These are phyloP conservation scores for Taphrina deformans DNA, from an alignment of 1,139 yeast species.

Conservation along the genomic window DNA sequence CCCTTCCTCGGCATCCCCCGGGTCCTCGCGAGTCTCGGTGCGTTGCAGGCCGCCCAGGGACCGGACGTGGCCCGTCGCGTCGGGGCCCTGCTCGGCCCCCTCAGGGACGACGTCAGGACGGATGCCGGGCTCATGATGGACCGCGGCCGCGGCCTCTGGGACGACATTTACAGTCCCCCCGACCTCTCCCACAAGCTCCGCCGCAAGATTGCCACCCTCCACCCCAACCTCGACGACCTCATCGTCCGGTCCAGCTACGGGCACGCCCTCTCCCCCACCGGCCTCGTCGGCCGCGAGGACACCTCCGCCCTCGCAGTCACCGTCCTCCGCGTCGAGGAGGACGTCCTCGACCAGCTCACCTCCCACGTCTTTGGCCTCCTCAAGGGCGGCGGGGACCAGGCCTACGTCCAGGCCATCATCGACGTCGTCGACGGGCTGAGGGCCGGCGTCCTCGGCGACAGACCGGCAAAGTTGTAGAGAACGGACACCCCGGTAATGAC, in stretches of 20 bases:
- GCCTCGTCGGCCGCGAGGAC: slow-evolving; percentile 11
- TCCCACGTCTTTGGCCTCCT: slow-evolving; percentile 30
- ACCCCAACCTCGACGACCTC: slow-evolving; percentile 23
- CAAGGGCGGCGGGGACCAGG: slow-evolving; percentile 29
- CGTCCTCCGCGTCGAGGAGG: slow-evolving; percentile 29
- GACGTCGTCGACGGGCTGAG: slow-evolving; percentile 30
- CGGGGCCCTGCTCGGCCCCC: not conserved
- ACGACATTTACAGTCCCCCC: slow-evolving; percentile 24
- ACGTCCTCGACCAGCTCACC: slow-evolving; percentile 26
- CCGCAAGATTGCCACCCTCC: slow-evolving; percentile 18
- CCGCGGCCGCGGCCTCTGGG: slow-evolving; percentile 22
- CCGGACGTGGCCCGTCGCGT: not conserved
- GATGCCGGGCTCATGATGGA: slow-evolving; percentile 2
- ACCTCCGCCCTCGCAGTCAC: slow-evolving; percentile 31
- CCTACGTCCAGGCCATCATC: slow-evolving; percentile 20
- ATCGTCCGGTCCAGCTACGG: slow-evolving; percentile 25
- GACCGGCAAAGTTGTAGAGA: slow-evolving; percentile 1
- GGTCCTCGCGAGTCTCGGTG: slow-evolving; percentile 22
- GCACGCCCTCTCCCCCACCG: slow-evolving; percentile 24
- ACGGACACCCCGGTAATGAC: too few species aligned
- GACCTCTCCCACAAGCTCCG: slow-evolving; percentile 10
- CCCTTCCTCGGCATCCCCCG: slow-evolving; percentile 33
- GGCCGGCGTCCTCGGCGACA: not conserved
- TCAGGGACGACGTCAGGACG: not conserved
- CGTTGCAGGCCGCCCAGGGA: slow-evolving; percentile 15